A percentile compares a stretch with the other conserved stretches of the same genome.
These are phyloP conservation scores for Ustilago cynodontis DNA, from an alignment of 1,284 basidiomycete species.

Conservation along the genomic window DNA sequence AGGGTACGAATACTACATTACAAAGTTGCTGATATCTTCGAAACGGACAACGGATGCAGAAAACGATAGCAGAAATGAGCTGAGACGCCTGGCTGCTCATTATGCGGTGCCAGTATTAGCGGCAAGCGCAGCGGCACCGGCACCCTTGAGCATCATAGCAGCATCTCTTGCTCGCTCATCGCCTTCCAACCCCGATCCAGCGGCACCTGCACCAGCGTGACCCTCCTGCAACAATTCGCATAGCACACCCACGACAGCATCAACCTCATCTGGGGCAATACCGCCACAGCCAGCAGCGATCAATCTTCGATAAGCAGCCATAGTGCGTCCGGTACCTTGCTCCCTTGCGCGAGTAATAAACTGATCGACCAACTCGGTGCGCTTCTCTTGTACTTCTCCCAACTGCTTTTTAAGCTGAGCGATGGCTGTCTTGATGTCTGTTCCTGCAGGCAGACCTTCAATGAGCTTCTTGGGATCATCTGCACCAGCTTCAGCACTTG, in stretches of 20 bases:
- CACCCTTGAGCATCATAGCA: conserved; percentile 50
- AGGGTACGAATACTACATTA: conserved; percentile 9
- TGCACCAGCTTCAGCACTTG: conserved; percentile 14
- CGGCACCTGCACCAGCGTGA: conserved; percentile 22
- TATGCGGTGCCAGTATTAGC: conserved; percentile 32
- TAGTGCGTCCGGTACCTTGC: conserved; percentile 64
- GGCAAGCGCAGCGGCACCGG: conserved; percentile 51
- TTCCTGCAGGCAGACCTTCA: conserved; percentile 26
- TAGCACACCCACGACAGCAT: conserved; percentile 66
- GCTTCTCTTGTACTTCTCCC: conserved; percentile 43
- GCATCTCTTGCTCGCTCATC: conserved; percentile 47
- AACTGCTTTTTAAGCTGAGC: conserved; percentile 49
- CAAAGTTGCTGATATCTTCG: neutral
- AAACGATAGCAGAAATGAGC: neutral
- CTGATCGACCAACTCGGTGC: conserved; percentile 41
- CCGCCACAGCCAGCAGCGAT: conserved; percentile 68
- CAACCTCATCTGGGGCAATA: conserved; percentile 66
- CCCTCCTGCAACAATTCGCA: conserved; percentile 65
- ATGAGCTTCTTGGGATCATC: conserved; percentile 16
- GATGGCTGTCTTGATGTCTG: conserved; percentile 41
- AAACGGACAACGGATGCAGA: neutral
- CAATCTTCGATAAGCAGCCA: conserved; percentile 67
- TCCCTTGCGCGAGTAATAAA: conserved; percentile 54
- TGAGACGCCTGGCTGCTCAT: neutral
- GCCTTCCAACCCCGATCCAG: conserved; percentile 17